Conservation (phyloP, 176 grass and related monocot genomes). For the Hordeum marinum region DNA sequence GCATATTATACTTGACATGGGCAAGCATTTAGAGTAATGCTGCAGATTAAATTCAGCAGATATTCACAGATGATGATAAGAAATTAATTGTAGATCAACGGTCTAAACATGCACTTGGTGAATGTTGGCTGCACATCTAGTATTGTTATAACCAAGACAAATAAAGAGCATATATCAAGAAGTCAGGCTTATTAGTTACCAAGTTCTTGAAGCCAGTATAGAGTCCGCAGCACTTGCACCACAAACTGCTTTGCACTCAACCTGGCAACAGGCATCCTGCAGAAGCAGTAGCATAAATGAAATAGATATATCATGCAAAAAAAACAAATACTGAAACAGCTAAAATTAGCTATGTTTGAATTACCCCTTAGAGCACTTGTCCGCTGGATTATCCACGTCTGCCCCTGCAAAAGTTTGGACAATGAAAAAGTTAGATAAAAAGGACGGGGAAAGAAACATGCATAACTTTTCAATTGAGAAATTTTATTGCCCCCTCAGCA, state of each 20-base stretch:
- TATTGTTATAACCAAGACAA: background rate
- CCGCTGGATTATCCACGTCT: background rate
- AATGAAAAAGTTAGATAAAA: background rate
- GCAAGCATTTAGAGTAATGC: background rate
- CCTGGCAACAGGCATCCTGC: background rate
- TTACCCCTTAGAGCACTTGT: background rate
- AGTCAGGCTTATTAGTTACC: background rate
- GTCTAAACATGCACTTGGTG: background rate
- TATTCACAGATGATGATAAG: background rate
- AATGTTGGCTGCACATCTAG: background rate
- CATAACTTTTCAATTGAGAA: background rate
- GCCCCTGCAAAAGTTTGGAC: background rate
- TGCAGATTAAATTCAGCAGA: background rate
- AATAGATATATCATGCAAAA: background rate
- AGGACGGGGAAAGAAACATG: background rate
- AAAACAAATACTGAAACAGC: background rate
- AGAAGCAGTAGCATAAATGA: background rate
- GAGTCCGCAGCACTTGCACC: background rate
- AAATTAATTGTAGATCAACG: background rate
- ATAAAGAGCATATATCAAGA: background rate
- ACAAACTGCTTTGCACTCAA: background rate
- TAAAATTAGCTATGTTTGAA: background rate
- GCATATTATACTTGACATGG: background rate
- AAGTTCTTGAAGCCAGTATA: background rate
- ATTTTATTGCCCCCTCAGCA: background rate